Conservation (phyloP, 352 stramenopile species). For the Pythium sp. region DNA sequence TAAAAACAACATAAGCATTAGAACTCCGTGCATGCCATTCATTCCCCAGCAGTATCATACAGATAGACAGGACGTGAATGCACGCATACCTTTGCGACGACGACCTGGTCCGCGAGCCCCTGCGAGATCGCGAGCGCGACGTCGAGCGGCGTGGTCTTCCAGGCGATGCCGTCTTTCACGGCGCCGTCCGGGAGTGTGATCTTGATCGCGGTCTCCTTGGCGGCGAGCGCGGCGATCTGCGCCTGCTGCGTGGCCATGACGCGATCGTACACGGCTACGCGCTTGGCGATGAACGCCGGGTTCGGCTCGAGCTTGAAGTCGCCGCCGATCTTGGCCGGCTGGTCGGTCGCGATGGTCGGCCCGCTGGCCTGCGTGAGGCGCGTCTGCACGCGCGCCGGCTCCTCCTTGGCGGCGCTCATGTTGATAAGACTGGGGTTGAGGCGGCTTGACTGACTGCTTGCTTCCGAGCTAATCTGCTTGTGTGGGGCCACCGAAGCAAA, state of each 20-base stretch:
- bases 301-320: conserved; percentile 78
- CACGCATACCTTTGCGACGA: conserved; percentile 70
- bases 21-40: neutral
- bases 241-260: conserved; percentile 70
- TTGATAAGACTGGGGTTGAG: neutral
- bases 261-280: conserved; percentile 85
- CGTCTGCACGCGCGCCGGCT: conserved; percentile 65
- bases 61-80: neutral
- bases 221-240: conserved; percentile 68
- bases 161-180: conserved; percentile 89
- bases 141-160: conserved; percentile 96
- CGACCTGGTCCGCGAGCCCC: conserved; percentile 91
- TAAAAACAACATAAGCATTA: neutral
- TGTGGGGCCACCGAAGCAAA: neutral
- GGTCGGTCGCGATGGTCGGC: conserved; percentile 48
- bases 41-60: neutral
- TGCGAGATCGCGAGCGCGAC: conserved; percentile 95
- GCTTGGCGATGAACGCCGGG: conserved; percentile 78
- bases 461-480: neutral
- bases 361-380: conserved; percentile 77
- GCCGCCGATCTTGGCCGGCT: conserved; percentile 77
- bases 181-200: conserved; percentile 97
- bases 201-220: conserved; percentile 89
- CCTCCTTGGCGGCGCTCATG: conserved; percentile 19
- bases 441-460: neutral